Conservation (phyloP, 306 rosid genomes). For the Prunus campanulata region DNA sequence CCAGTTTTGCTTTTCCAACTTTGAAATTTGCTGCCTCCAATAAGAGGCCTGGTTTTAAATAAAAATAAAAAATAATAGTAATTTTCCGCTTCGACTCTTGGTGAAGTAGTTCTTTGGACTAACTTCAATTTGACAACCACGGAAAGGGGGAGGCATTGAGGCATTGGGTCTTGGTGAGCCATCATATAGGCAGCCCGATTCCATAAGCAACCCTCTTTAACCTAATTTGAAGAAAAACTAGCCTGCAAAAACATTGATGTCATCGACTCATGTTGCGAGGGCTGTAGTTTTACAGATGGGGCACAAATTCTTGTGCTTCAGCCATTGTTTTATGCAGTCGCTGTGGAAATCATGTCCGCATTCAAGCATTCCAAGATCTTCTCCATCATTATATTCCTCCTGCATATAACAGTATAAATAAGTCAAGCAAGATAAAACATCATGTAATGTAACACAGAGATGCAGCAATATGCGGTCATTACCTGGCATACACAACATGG, state of each 20-base stretch:
- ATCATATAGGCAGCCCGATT: not conserved
- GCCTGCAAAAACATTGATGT: constrained; percentile 28
- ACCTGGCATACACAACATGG: constrained; percentile 99
- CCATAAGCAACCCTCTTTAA: constrained; percentile 20
- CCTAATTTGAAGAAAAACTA: constrained; percentile 13
- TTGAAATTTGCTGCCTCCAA: constrained; percentile 39
- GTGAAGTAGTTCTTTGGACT: constrained; percentile 17
- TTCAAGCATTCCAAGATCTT: constrained; percentile 64
- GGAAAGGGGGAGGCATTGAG: constrained; percentile 22
- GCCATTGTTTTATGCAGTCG: constrained; percentile 78
- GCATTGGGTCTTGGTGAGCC: constrained; percentile 3
- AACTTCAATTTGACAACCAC: constrained; percentile 13
- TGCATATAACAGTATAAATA: constrained; percentile 25
- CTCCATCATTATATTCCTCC: constrained; percentile 78
- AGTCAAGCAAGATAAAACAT: constrained; percentile 6
- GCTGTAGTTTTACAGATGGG: constrained; percentile 95
- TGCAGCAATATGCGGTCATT: constrained; percentile 1
- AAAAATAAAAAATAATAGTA: constrained; percentile 28
- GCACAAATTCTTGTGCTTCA: constrained; percentile 83
- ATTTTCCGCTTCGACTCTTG: constrained; percentile 15
- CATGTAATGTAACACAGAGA: not conserved
- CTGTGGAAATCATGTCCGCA: constrained; percentile 88
- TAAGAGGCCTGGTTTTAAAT: constrained; percentile 38
- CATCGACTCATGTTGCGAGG: constrained; percentile 47
- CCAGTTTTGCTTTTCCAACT: constrained; percentile 36